Percentiles rank a stretch among this genome's conserved stretches.
Evolutionary conservation across 1,139 yeast species (phyloP).

Genomic region (Candida albicans): DNA sequence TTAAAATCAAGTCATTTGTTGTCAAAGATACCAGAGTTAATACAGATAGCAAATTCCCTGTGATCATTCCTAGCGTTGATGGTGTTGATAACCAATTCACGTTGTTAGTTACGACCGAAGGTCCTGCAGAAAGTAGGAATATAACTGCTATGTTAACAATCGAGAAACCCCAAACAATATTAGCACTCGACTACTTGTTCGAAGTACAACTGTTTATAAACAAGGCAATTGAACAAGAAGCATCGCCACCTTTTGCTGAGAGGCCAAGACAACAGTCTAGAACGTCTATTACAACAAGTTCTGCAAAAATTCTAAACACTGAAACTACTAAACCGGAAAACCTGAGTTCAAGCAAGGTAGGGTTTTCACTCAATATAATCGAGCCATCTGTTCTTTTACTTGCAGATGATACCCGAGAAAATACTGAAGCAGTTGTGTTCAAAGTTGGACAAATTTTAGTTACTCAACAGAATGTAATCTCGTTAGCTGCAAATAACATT

Average conservation of each 20-base stretch:
- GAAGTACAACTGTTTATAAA: conserved; percentile 68
- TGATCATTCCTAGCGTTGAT: conserved; percentile 71
- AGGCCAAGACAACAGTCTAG: conserved; percentile 11
- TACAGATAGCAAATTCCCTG: conserved; percentile 68
- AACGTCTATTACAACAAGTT: conserved; percentile 5
- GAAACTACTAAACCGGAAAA: background rate
- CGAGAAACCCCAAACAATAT: conserved; percentile 76
- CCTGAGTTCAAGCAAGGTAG: conserved; percentile 22
- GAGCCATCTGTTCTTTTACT: conserved; percentile 77
- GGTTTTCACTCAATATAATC: conserved; percentile 69
- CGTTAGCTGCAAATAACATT: conserved; percentile 72
- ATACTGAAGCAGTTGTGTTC: conserved; percentile 88
- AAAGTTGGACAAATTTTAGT: conserved; percentile 78
- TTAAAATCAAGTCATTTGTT: conserved; percentile 70
- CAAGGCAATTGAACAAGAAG: conserved; percentile 16
- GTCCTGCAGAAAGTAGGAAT: conserved; percentile 39
- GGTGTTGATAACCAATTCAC: conserved; percentile 72
- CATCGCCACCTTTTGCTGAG: background rate
- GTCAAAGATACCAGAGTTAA: conserved; percentile 70
- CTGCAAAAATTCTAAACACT: background rate
- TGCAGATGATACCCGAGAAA: conserved; percentile 69
- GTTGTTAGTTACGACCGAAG: conserved; percentile 50
- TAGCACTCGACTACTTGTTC: conserved; percentile 84
- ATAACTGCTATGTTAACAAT: conserved; percentile 60
- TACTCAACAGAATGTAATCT: conserved; percentile 63